Percentiles rank a stretch among this genome's conserved stretches.
These are phyloP conservation scores for Leptographium procerum DNA, from an alignment of 2,329 filamentous ascomycete genomes.

Conservation along the genomic window DNA sequence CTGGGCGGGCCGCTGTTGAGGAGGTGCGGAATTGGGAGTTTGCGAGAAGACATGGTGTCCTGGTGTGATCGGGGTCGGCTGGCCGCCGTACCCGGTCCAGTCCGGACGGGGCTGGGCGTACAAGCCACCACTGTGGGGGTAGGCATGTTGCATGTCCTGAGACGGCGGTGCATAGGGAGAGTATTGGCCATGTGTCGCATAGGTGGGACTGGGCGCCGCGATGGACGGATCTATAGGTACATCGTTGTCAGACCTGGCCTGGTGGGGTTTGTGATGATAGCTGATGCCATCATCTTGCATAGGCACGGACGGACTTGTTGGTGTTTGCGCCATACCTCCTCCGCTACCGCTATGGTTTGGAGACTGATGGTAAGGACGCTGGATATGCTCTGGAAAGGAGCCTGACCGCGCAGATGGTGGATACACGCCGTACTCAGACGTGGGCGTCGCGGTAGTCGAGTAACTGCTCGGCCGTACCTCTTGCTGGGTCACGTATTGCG, in stretches of 20 bases:
- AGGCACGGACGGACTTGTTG: slow-evolving; percentile 95
- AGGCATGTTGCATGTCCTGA: slow-evolving; percentile 77
- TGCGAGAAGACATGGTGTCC: slow-evolving; percentile 44
- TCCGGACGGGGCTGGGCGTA: slow-evolving; percentile 63
- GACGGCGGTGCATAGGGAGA: slow-evolving; percentile 75
- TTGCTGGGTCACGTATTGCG: slow-evolving; percentile 74
- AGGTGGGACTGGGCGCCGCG: slow-evolving; percentile 83
- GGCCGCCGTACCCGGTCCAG: slow-evolving; percentile 57
- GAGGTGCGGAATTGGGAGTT: slow-evolving; percentile 42
- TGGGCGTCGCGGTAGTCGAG: slow-evolving; percentile 69
- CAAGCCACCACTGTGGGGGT: slow-evolving; percentile 51
- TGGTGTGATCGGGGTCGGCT: slow-evolving; percentile 37
- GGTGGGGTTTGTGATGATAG: slow-evolving; percentile 53
- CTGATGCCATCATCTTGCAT: slow-evolving; percentile 73
- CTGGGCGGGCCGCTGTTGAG: slow-evolving; percentile 46
- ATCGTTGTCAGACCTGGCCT: slow-evolving; percentile 89
- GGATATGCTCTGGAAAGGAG: slow-evolving; percentile 79
- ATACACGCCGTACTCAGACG: slow-evolving; percentile 78
- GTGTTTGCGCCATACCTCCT: slow-evolving; percentile 90
- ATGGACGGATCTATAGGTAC: slow-evolving; percentile 99
- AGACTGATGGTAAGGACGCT: slow-evolving; percentile 72
- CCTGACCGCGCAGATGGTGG: slow-evolving; percentile 66
- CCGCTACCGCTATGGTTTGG: slow-evolving; percentile 59
- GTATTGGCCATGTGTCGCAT: slow-evolving; percentile 58
- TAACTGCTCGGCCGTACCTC: slow-evolving; percentile 61